Evolutionary conservation across 495 filamentous ascomycete species (phyloP).

Genomic region (Xylaria sp.): DNA sequence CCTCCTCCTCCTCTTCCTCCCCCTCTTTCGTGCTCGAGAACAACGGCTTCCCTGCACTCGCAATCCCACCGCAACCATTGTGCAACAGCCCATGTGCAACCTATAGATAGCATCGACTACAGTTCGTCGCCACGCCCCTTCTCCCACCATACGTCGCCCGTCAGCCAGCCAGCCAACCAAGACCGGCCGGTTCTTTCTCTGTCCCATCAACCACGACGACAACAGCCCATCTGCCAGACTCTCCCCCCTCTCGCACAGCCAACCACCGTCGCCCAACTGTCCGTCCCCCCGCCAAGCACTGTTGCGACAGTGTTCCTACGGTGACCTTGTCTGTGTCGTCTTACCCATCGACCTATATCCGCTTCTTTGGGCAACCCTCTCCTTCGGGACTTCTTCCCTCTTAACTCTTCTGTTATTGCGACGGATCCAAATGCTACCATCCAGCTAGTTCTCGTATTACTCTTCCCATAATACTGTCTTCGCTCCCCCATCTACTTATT

Average conservation of each 20-base stretch:
- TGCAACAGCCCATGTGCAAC: slow-evolving; percentile 16
- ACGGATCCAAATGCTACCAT: slow-evolving; percentile 9
- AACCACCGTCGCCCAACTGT: slow-evolving; percentile 28
- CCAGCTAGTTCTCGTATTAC: background rate
- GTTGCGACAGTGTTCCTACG: slow-evolving; percentile 32
- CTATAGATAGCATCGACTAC: background rate
- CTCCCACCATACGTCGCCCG: background rate
- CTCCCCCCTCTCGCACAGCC: slow-evolving; percentile 12
- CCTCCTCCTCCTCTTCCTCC: background rate
- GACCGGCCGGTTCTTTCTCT: background rate
- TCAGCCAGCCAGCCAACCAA: slow-evolving; percentile 7
- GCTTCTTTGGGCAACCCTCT: slow-evolving; percentile 10
- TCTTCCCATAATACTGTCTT: slow-evolving; percentile 10
- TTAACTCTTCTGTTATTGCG: slow-evolving; percentile 17
- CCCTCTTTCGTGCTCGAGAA: slow-evolving; percentile 25
- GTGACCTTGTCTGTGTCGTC: slow-evolving; percentile 28
- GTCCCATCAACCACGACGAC: slow-evolving; percentile 19
- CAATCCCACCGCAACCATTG: slow-evolving; percentile 17
- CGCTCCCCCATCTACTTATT: background rate
- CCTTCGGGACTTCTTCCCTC: slow-evolving; percentile 10
- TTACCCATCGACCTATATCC: slow-evolving; percentile 17
- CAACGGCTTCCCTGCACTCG: slow-evolving; percentile 13
- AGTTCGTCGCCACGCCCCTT: background rate
- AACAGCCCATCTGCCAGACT: slow-evolving; percentile 24
- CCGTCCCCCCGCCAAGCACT: slow-evolving; percentile 17